phyloP scores from a whole-genome alignment of 2,329 filamentous ascomycete genomes.

The Exophiala oligosperma region DNA sequence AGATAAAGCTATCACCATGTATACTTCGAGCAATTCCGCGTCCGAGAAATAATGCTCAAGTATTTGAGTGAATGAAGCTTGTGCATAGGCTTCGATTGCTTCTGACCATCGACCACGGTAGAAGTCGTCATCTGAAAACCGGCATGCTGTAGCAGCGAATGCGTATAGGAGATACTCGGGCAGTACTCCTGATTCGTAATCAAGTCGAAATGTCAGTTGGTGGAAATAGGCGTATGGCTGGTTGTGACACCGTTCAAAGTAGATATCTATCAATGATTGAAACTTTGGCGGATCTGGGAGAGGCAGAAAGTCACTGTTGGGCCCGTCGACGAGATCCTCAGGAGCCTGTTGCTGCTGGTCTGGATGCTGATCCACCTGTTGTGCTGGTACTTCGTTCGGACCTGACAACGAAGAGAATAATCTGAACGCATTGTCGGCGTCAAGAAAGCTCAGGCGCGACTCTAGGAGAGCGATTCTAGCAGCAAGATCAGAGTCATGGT shows the following conservation, averaged over 20 bases:
- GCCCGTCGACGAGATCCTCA: neutral
- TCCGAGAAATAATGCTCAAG: slow-evolving; percentile 36
- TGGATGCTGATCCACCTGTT: neutral
- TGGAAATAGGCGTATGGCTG: slow-evolving; percentile 43
- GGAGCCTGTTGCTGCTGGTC: neutral
- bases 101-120: slow-evolving; percentile 31
- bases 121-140: slow-evolving; percentile 34
- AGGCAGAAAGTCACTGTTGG: slow-evolving; percentile 1
- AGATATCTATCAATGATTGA: slow-evolving; percentile 30
- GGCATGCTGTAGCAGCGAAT: slow-evolving; percentile 36
- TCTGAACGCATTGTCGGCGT: slow-evolving; percentile 4
- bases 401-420: slow-evolving; percentile 1
- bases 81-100: slow-evolving; percentile 29
- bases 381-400: too few species aligned
- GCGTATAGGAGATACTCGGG: slow-evolving; percentile 37
- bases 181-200: slow-evolving; percentile 29
- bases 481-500: slow-evolving; percentile 8
- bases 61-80: slow-evolving; percentile 37
- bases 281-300: slow-evolving; percentile 1
- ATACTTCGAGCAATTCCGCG: slow-evolving; percentile 33
- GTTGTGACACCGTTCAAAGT: slow-evolving; percentile 39
- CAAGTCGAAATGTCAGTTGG: slow-evolving; percentile 35
- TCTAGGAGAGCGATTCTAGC: slow-evolving; percentile 12
- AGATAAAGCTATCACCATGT: slow-evolving; percentile 39
- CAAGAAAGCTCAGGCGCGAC: slow-evolving; percentile 12